Evolutionary conservation across 306 rosid species (phyloP).

Genomic region (Nissolia schottii): DNA sequence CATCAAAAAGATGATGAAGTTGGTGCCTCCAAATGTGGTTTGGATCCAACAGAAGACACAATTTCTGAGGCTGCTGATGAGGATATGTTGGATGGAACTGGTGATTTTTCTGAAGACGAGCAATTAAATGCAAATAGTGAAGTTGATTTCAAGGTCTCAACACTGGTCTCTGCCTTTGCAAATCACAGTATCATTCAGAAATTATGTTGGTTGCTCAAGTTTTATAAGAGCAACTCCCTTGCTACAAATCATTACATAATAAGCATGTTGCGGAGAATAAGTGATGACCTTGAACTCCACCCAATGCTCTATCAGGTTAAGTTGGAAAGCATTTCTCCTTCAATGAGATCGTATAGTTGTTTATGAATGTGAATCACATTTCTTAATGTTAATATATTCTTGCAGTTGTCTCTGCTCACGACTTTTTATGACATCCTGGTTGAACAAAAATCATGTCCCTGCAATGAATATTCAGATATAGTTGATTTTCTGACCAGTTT

Average conservation of each 20-base stretch:
- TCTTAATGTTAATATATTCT: constrained; percentile 15
- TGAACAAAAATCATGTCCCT: constrained; percentile 73
- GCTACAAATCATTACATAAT: constrained; percentile 76
- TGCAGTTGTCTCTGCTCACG: constrained; percentile 80
- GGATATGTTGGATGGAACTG: constrained; percentile 39
- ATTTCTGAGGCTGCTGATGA: constrained; percentile 38
- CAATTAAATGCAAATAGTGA: constrained; percentile 53
- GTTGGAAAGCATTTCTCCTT: constrained; percentile 21
- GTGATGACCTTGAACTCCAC: constrained; percentile 78
- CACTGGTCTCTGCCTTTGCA: constrained; percentile 67
- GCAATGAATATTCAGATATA: constrained; percentile 50
- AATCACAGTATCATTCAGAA: constrained; percentile 73
- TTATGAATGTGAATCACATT: constrained; percentile 21
- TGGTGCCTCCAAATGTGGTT: constrained; percentile 20
- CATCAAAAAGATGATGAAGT: constrained; percentile 25
- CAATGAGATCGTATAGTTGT: constrained; percentile 3
- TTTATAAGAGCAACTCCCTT: constrained; percentile 78
- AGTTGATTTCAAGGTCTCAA: constrained; percentile 85
- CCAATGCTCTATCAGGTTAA: constrained; percentile 94
- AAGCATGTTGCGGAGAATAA: constrained; percentile 62
- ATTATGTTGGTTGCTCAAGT: constrained; percentile 91
- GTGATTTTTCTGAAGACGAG: constrained; percentile 72
- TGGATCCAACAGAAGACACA: constrained; percentile 28
- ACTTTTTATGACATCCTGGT: constrained; percentile 67
- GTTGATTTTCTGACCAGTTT: constrained; percentile 65